Evolutionary conservation across 2,329 filamentous ascomycete genomes (phyloP).

Genomic region (Boeremia lycopersici): DNA sequence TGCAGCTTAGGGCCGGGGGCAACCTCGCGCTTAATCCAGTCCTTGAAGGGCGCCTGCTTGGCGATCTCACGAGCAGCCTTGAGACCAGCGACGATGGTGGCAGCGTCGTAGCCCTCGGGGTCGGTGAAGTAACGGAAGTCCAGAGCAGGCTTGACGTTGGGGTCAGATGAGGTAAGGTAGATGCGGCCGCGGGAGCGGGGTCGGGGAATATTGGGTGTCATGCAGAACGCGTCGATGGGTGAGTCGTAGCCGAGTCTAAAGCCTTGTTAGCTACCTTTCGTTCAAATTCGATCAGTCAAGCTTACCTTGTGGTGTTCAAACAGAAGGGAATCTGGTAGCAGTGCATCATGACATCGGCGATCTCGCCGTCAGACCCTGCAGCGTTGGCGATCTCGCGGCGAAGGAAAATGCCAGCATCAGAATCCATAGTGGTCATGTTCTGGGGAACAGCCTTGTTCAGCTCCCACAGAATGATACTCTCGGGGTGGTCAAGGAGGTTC

Average conservation of each 20-base stretch:
- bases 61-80: slow-evolving; percentile 78
- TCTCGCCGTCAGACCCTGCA: slow-evolving; percentile 70
- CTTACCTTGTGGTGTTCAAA: slow-evolving; percentile 74
- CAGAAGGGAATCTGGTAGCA: slow-evolving; percentile 96
- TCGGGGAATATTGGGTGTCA: slow-evolving; percentile 89
- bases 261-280: slow-evolving; percentile 11
- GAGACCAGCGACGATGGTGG: slow-evolving; percentile 78
- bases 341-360: slow-evolving; percentile 93
- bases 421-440: slow-evolving; percentile 90
- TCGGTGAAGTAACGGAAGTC: slow-evolving; percentile 93
- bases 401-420: slow-evolving; percentile 86
- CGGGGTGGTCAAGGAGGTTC: slow-evolving; percentile 69
- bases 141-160: slow-evolving; percentile 77
- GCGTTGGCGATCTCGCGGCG: slow-evolving; percentile 77
- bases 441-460: slow-evolving; percentile 76
- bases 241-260: slow-evolving; percentile 71
- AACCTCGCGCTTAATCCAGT: slow-evolving; percentile 83
- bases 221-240: slow-evolving; percentile 82
- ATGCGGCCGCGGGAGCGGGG: slow-evolving; percentile 78
- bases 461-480: slow-evolving; percentile 75
- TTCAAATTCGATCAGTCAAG: not conserved
- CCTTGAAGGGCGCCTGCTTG: slow-evolving; percentile 75
- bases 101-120: slow-evolving; percentile 81
- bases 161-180: slow-evolving; percentile 77
- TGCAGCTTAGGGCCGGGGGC: slow-evolving; percentile 76